These are phyloP conservation scores for Rhizopus stolonifer DNA, from an alignment of 371 early-diverging fungal species.

Conservation along the genomic window DNA sequence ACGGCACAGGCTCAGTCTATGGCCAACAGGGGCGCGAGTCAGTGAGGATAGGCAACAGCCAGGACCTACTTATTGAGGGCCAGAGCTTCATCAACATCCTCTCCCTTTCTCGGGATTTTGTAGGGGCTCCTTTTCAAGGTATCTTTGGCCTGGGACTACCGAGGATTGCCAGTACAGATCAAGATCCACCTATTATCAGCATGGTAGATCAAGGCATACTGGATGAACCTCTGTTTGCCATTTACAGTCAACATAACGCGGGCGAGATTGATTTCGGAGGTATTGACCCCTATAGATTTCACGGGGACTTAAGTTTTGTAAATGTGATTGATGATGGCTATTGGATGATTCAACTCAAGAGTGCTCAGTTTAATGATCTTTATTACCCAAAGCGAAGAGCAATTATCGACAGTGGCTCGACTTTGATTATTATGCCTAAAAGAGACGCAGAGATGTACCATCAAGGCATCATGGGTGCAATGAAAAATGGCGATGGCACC, in stretches of 20 bases:
- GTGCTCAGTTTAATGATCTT: conserved; percentile 21
- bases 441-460: conserved; percentile 71
- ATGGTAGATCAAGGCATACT: conserved; percentile 66
- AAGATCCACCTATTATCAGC: conserved; percentile 63
- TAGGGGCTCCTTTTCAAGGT: conserved; percentile 60
- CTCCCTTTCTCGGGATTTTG: conserved; percentile 56
- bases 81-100: conserved; percentile 58
- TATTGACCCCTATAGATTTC: conserved; percentile 53
- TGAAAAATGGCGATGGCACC: conserved; percentile 56
- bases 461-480: conserved; percentile 54
- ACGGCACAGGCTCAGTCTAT: conserved; percentile 64
- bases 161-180: conserved; percentile 41
- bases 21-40: conserved; percentile 54
- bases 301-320: conserved; percentile 61
- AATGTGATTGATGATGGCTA: conserved; percentile 71
- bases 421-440: conserved; percentile 67
- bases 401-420: conserved; percentile 66
- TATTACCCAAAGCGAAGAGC: conserved; percentile 32
- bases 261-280: conserved; percentile 75
- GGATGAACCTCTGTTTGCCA: conserved; percentile 71
- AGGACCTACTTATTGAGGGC: conserved; percentile 29
- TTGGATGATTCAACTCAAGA: conserved; percentile 75
- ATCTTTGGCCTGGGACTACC: conserved; percentile 71
- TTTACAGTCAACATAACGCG: conserved; percentile 54
- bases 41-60: conserved; percentile 41